Evolutionary conservation across 2,329 filamentous ascomycete species (phyloP).

Genomic region (Clarireedia monteithiana): DNA sequence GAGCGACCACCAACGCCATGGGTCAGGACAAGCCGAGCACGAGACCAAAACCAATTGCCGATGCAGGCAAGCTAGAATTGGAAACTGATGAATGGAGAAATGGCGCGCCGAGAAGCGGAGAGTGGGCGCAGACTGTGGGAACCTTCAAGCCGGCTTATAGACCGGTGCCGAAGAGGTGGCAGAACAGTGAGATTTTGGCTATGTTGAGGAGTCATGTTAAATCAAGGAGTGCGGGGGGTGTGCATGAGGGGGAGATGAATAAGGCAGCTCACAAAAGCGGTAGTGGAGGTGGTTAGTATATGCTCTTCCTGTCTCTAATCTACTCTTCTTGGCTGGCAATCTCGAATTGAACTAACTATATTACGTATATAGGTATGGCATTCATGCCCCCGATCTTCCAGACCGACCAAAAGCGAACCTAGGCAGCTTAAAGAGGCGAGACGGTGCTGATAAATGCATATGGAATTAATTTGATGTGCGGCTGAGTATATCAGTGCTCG

Average conservation of each 20-base stretch:
- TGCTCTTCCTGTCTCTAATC: background rate
- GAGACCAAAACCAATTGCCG: conserved; percentile 3
- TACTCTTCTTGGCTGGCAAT: too few species aligned
- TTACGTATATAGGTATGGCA: conserved; percentile 26
- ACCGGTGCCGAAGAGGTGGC: conserved; percentile 82
- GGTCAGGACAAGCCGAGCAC: background rate
- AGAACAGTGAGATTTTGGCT: conserved; percentile 67
- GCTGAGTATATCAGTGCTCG: too few species aligned
- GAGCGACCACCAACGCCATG: conserved; percentile 6
- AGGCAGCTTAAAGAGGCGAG: too few species aligned
- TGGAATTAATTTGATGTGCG: too few species aligned
- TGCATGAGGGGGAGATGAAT: conserved; percentile 18
- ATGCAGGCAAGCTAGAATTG: conserved; percentile 21
- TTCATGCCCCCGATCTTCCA: conserved; percentile 30
- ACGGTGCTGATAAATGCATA: too few species aligned
- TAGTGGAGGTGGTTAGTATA: conserved; percentile 24
- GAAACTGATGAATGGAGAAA: conserved; percentile 28
- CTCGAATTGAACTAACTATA: background rate
- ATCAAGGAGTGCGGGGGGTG: conserved; percentile 55
- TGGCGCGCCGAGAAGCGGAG: conserved; percentile 47
- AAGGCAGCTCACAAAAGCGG: conserved; percentile 12
- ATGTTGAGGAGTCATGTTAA: conserved; percentile 77
- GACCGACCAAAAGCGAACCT: conserved; percentile 17
- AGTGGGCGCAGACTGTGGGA: conserved; percentile 95
- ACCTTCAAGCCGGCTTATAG: conserved; percentile 91